Conservation (phyloP, 2,329 filamentous ascomycete species). For the Zasmidium cellare region DNA sequence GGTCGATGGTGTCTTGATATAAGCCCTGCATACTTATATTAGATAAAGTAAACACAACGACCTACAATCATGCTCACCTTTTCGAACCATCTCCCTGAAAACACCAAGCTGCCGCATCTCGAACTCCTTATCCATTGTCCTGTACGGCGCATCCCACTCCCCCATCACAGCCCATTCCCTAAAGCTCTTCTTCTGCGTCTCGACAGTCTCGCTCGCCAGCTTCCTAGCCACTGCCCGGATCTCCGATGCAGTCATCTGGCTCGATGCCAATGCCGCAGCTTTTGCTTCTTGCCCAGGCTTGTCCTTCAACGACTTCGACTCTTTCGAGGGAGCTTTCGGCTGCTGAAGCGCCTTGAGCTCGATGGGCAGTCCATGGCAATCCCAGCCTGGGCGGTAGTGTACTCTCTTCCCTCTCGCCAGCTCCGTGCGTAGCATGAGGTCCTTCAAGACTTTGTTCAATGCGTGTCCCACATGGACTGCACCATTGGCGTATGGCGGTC, state of each 20-base stretch:
- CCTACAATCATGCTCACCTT: conserved; percentile 36
- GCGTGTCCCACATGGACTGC: conserved; percentile 89
- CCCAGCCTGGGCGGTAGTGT: conserved; percentile 89
- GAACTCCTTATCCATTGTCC: conserved; percentile 74
- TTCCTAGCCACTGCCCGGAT: conserved; percentile 65
- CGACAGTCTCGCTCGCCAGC: conserved; percentile 67
- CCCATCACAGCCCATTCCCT: conserved; percentile 74
- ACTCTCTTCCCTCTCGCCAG: conserved; percentile 75
- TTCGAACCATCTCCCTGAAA: conserved; percentile 72
- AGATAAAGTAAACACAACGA: not conserved
- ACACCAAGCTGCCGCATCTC: conserved; percentile 73
- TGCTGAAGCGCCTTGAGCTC: conserved; percentile 86
- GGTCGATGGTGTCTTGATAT: conserved; percentile 79
- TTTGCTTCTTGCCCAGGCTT: conserved; percentile 30
- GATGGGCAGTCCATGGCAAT: conserved; percentile 95
- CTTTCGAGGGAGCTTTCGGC: conserved; percentile 36
- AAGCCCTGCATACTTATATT: conserved; percentile 48
- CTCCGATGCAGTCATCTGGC: conserved; percentile 48
- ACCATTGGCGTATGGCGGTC: conserved; percentile 95
- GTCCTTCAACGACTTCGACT: conserved; percentile 41
- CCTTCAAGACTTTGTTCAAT: conserved; percentile 95
- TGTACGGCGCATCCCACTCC: conserved; percentile 76
- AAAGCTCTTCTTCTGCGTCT: conserved; percentile 73
- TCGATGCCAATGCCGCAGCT: conserved; percentile 31
- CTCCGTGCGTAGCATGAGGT: conserved; percentile 82